These are phyloP conservation scores for Anisodus tanguticus DNA, from an alignment of 257 asterid species.

Conservation along the genomic window DNA sequence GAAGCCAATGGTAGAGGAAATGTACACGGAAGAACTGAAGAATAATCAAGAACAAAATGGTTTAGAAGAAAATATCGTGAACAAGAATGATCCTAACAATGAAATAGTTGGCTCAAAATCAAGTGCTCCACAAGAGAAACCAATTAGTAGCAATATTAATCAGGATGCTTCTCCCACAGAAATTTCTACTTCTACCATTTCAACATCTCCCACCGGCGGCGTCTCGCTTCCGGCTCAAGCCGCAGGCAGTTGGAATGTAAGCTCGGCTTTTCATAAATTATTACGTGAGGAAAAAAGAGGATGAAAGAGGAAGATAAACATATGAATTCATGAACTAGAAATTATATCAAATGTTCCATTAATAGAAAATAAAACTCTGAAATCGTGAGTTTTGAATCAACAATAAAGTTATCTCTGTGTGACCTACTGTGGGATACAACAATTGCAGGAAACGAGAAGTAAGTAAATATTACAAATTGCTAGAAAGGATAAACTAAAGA, in stretches of 20 bases:
- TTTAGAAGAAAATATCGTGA: constrained; percentile 32
- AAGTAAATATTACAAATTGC: no score
- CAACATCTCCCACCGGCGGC: constrained; percentile 33
- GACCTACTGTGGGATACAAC: no score
- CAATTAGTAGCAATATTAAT: constrained; percentile 9
- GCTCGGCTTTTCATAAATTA: background rate
- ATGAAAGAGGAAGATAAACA: background rate
- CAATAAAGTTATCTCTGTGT: background rate
- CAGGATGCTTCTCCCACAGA: constrained; percentile 33
- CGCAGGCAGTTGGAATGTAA: background rate
- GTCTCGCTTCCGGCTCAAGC: constrained; percentile 25
- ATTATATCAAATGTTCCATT: no score
- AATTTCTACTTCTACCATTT: constrained; percentile 32
- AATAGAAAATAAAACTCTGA: no score
- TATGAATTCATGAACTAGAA: background rate
- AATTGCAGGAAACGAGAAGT: no score
- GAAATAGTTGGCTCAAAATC: constrained; percentile 31
- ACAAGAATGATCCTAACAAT: constrained; percentile 33
- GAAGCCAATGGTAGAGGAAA: constrained; percentile 90
- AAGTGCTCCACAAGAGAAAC: constrained; percentile 36
- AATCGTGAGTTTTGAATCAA: no score
- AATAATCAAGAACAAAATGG: constrained; percentile 44
- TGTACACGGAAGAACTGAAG: constrained; percentile 76
- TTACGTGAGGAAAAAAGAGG: background rate
- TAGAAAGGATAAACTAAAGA: no score